Conservation (phyloP, 1,284 basidiomycete genomes). For the Ganoderma lingzhi region DNA sequence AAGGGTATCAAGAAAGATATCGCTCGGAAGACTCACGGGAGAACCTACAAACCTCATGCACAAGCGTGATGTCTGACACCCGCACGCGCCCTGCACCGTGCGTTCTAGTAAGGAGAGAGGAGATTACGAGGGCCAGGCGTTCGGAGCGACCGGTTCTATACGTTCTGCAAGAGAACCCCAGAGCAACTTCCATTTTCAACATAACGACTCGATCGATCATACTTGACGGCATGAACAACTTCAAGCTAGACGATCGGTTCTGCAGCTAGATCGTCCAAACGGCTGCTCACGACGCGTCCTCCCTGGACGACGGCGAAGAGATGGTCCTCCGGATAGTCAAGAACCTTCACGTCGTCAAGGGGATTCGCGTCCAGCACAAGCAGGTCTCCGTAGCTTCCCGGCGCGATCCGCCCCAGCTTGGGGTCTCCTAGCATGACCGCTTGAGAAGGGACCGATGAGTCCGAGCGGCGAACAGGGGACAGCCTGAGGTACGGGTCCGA, state of each 20-base stretch:
- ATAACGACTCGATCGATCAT: not conserved
- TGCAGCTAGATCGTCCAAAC: constrained; percentile 25
- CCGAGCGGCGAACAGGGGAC: not conserved
- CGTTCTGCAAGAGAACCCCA: no score
- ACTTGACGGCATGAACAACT: not conserved
- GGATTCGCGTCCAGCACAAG: constrained; percentile 53
- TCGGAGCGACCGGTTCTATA: no score
- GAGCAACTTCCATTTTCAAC: no score
- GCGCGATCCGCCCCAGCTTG: constrained; percentile 35
- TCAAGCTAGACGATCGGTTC: not conserved
- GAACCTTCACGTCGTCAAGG: constrained; percentile 51
- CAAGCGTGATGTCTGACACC: no score
- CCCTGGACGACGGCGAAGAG: constrained; percentile 40
- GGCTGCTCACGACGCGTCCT: constrained; percentile 45
- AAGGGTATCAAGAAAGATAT: no score
- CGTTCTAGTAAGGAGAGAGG: no score
- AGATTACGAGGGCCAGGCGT: no score
- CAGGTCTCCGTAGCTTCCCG: constrained; percentile 50
- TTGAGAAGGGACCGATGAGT: not conserved
- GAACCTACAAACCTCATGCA: no score
- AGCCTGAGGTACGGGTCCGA: not conserved
- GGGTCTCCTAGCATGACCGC: constrained; percentile 48
- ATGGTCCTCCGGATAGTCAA: constrained; percentile 49
- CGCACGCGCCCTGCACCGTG: no score
- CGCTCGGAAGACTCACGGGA: no score